phyloP scores from a whole-genome alignment of 163 green algal species.

The Volvox carteri region DNA sequence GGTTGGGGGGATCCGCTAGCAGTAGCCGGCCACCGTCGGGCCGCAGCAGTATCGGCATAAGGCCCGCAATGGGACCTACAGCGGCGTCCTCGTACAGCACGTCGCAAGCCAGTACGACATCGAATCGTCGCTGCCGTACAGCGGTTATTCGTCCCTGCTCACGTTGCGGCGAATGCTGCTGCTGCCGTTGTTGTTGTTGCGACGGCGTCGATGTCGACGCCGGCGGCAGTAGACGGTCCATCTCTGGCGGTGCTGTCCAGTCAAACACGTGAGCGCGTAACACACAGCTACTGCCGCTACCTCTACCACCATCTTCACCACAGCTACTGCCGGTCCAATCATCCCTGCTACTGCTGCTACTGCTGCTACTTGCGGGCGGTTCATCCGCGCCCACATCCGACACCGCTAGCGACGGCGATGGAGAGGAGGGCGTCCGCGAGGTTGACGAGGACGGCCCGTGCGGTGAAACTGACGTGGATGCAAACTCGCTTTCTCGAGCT shows the following conservation, averaged over 20 bases:
- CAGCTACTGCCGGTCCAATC: slow-evolving; percentile 29
- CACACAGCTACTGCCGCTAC: slow-evolving; percentile 18
- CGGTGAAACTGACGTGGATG: no score
- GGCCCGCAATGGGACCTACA: slow-evolving; percentile 79
- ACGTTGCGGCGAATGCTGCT: slow-evolving; percentile 5
- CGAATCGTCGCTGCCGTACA: slow-evolving; percentile 64
- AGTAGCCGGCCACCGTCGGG: slow-evolving; percentile 65
- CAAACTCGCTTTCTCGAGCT: no score
- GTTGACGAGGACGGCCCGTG: no score
- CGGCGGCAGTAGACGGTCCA: slow-evolving; percentile 31
- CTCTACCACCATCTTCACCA: slow-evolving; percentile 39
- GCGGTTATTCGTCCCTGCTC: neutral
- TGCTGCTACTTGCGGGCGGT: no score
- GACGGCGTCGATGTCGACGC: neutral
- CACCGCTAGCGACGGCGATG: no score
- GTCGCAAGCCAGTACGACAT: slow-evolving; percentile 91
- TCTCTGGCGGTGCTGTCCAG: slow-evolving; percentile 65
- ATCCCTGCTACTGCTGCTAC: slow-evolving; percentile 38
- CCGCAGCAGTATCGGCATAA: slow-evolving; percentile 66
- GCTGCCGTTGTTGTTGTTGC: slow-evolving; percentile 3
- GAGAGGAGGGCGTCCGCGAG: no score
- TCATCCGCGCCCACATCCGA: no score
- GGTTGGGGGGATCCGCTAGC: slow-evolving; percentile 86
- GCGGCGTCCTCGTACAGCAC: slow-evolving; percentile 90
- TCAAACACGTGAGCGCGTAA: slow-evolving; percentile 75